Conservation (phyloP, 2,329 filamentous ascomycete species). For the Botryotinia convoluta region DNA sequence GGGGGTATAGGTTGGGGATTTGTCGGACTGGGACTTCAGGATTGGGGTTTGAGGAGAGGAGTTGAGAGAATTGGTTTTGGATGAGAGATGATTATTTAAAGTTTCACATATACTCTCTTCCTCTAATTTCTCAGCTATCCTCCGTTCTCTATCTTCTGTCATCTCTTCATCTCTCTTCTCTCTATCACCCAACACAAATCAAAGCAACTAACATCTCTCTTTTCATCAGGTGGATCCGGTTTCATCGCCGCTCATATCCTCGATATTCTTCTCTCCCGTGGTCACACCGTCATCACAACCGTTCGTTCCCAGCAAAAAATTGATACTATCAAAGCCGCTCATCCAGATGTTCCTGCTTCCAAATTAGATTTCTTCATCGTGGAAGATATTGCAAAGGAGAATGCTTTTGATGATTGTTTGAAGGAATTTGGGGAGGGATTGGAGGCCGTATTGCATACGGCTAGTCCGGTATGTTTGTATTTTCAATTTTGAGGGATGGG, state of each 20-base stretch:
- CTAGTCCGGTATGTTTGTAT: constrained; percentile 50
- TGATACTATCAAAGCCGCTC: constrained; percentile 43
- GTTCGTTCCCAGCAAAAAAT: constrained; percentile 50
- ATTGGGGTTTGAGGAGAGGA: neutral
- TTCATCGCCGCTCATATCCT: constrained; percentile 56
- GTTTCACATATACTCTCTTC: neutral
- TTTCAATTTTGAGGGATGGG: constrained; percentile 14
- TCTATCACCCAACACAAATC: neutral
- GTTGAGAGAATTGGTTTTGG: neutral
- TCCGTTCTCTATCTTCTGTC: neutral
- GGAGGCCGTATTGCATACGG: constrained; percentile 71
- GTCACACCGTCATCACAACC: constrained; percentile 44
- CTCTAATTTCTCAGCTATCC: neutral
- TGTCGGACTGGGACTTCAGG: neutral
- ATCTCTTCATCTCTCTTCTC: too few species aligned
- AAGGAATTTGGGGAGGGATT: constrained; percentile 45
- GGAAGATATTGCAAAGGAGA: constrained; percentile 65
- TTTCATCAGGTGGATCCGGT: constrained; percentile 45
- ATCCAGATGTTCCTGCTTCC: constrained; percentile 47
- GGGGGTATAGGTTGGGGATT: neutral
- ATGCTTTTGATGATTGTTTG: constrained; percentile 63
- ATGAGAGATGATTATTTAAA: neutral
- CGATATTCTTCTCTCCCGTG: constrained; percentile 44
- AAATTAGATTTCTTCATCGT: constrained; percentile 65
- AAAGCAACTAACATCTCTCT: neutral